Percentiles rank a stretch among this genome's conserved stretches.
Conservation (phyloP, 805 yeast genomes). For the Myxozyma neotropica region DNA sequence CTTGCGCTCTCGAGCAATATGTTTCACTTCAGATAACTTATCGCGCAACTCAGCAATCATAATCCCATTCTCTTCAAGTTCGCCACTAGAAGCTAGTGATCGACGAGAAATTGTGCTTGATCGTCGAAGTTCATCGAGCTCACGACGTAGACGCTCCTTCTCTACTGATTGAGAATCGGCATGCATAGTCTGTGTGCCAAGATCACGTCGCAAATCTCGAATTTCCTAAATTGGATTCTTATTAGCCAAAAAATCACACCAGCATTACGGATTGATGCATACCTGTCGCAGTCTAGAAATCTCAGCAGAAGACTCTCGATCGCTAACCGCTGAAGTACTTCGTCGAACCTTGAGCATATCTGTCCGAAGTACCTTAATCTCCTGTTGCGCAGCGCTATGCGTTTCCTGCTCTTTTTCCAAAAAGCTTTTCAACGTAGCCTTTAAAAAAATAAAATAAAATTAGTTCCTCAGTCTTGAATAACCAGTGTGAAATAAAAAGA, state of each 20-base stretch:
- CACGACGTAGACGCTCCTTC: constrained; percentile 25
- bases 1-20: constrained; percentile 33
- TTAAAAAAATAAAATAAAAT: background rate
- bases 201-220: constrained; percentile 30
- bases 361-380: constrained; percentile 15
- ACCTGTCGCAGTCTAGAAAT: constrained; percentile 18
- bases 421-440: constrained; percentile 16
- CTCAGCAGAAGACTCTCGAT: constrained; percentile 25
- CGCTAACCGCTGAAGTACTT: constrained; percentile 18
- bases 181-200: constrained; percentile 18
- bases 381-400: constrained; percentile 23
- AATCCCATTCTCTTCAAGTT: constrained; percentile 18
- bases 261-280: background rate
- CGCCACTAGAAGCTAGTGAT: constrained; percentile 14
- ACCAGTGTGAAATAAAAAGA: too few species aligned
- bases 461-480: background rate
- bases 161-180: constrained; percentile 18
- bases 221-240: constrained; percentile 3
- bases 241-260: background rate
- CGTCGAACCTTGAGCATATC: constrained; percentile 25
- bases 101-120: constrained; percentile 9
- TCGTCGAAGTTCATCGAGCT: constrained; percentile 27
- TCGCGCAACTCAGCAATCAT: constrained; percentile 22
- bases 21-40: constrained; percentile 23
- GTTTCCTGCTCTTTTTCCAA: constrained; percentile 28